phyloP scores from a whole-genome alignment of 2,329 filamentous ascomycete genomes.

The Blastomyces emzantsi region DNA sequence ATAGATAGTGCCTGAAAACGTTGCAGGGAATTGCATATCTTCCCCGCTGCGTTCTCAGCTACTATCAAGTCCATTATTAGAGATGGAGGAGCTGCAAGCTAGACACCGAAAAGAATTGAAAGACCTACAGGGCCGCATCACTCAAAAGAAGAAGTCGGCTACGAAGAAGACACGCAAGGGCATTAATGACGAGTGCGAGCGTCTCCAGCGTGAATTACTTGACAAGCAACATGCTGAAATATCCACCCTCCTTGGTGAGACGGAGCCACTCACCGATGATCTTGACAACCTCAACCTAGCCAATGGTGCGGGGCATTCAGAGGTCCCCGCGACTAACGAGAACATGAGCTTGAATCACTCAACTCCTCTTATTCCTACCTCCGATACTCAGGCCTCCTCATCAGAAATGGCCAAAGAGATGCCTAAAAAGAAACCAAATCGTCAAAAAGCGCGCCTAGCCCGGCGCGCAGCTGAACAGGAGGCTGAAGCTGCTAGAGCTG shows the following conservation, averaged over 20 bases:
- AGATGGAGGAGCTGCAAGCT: conserved; percentile 66
- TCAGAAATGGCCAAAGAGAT: not conserved
- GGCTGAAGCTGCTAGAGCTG: conserved; percentile 57
- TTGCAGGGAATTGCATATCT: not conserved
- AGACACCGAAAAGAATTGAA: conserved; percentile 82
- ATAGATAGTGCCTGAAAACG: not conserved
- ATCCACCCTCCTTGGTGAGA: conserved; percentile 34
- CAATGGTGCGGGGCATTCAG: conserved; percentile 18
- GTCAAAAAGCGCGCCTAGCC: conserved; percentile 84
- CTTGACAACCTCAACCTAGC: conserved; percentile 29
- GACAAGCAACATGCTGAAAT: conserved; percentile 47
- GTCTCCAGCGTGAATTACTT: conserved; percentile 47
- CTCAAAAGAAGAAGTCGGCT: conserved; percentile 93
- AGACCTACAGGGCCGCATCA: conserved; percentile 76
- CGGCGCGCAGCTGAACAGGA: conserved; percentile 79
- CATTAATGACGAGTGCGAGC: conserved; percentile 57
- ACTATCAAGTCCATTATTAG: not conserved
- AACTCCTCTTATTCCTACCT: conserved; percentile 6
- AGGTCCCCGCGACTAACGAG: conserved; percentile 8
- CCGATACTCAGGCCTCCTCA: not conserved
- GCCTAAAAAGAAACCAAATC: conserved; percentile 64
- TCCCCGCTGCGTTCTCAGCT: too few relatives aligned
- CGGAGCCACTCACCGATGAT: conserved; percentile 14
- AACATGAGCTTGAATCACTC: not conserved
- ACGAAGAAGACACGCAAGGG: conserved; percentile 71